Base-by-base conservation (phyloP, 345 rosid genomes). In the Linum usitatissimum region DNA sequence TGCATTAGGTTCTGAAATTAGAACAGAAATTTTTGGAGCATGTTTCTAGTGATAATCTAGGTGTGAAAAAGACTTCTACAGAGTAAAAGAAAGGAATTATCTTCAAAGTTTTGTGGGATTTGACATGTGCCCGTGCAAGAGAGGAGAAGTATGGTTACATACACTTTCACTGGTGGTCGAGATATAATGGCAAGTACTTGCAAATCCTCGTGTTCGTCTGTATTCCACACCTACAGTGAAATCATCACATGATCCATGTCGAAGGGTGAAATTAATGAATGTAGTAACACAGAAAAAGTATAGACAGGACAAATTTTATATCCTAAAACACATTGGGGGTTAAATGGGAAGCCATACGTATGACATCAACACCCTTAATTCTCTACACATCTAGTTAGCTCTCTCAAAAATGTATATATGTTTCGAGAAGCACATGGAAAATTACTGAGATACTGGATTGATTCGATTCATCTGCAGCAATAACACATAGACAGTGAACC, bases 111-210 rank as follows among this genome's bases (percentile, higher is more conserved):
- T 45, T 45, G 13, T 45, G 13, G 10, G 4, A 10, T 45, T 45
- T 45, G 15, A 45, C 17, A 45, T 45, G 51, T 45, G 3, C 17
- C 14, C 10, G 14, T 2, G 0, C 51, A 45, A 45, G 51, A 45
- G 15, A 45, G 51, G 14, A 45, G 21, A 8, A 55, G 70, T 70
- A 42, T 14, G 10, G 57, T 18, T 66, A 61, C 96, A 57, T 86
- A 88, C 95, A 80, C 72, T 86, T 88, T 91, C 19, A 79, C 74
- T 7, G 96, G 96, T 14, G 98, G 96, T 23, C 96, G 88, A 48
- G 98, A 85, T 69, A 88, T 82, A 19, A 82, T 64, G 60, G 74
- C 96, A 66, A 91, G 79, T 71, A 82, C 53, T 65, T 91, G 98
- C 75, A 91, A 64, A 63, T 86, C 95, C 76, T 86, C 92, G n/a